Percentiles rank a stretch among this genome's conserved stretches.
phyloP scores from a whole-genome alignment of 371 early-diverging fungal genomes.

The Rhizopus sp. region DNA sequence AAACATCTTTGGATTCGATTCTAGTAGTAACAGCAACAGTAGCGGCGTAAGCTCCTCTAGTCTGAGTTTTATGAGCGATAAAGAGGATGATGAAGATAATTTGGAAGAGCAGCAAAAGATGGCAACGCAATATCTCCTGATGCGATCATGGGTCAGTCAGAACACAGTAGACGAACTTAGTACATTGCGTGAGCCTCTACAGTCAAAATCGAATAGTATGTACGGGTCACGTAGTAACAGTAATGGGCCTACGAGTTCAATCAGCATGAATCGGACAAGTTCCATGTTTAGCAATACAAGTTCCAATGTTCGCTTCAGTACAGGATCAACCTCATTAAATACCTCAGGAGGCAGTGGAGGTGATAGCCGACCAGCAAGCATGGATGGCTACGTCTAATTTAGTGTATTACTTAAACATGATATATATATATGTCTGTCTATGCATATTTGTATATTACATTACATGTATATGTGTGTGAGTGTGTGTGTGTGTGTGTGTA shows the following conservation, averaged over 20 bases:
- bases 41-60: neutral
- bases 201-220: conserved; percentile 38
- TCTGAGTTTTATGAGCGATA: conserved; percentile 4
- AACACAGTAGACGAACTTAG: conserved; percentile 78
- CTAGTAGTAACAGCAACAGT: conserved; percentile 8
- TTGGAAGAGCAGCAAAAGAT: conserved; percentile 48
- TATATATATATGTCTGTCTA: too few species aligned
- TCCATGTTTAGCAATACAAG: conserved; percentile 31
- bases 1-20: conserved; percentile 41
- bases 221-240: conserved; percentile 53
- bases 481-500: too few species aligned
- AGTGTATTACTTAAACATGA: too few species aligned
- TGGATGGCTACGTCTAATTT: conserved; percentile 32
- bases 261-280: conserved; percentile 30
- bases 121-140: conserved; percentile 70
- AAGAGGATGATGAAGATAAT: conserved; percentile 37
- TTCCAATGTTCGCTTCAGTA: conserved; percentile 26
- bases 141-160: conserved; percentile 64
- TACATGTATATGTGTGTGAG: too few species aligned
- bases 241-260: conserved; percentile 21
- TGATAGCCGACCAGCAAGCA: conserved; percentile 48
- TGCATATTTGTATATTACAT: too few species aligned
- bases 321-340: conserved; percentile 24
- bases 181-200: conserved; percentile 63
- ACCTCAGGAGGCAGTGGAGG: conserved; percentile 33